These are phyloP conservation scores for Sphenostylis stenocarpa DNA, from an alignment of 306 rosid species.

Conservation along the genomic window DNA sequence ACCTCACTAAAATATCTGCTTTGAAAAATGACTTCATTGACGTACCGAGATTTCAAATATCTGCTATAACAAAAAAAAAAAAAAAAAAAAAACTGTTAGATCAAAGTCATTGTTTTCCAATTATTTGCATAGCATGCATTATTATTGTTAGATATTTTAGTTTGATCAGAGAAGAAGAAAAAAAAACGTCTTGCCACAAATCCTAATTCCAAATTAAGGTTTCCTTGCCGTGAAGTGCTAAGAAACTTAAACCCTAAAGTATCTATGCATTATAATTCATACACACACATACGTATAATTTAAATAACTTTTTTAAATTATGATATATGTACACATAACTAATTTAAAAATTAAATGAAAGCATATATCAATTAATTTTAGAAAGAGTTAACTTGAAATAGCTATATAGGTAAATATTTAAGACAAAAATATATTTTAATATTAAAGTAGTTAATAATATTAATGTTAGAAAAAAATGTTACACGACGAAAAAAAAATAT, in stretches of 20 bases:
- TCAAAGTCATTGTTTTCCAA: background rate
- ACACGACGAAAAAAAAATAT: no score
- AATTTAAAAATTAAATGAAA: background rate
- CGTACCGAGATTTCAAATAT: background rate
- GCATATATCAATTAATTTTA: no score
- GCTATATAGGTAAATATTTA: no score
- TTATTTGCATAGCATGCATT: background rate
- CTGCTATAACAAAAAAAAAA: no score
- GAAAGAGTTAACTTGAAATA: no score
- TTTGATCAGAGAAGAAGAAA: background rate
- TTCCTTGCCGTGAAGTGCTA: background rate
- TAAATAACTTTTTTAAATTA: background rate
- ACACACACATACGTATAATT: background rate
- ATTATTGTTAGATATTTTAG: background rate
- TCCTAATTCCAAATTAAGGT: background rate
- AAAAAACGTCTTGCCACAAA: background rate
- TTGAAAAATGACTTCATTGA: background rate
- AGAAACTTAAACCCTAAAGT: background rate
- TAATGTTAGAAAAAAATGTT: no score
- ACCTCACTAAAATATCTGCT: no score
- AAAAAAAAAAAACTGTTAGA: background rate
- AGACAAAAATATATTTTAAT: no score
- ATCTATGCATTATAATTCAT: background rate
- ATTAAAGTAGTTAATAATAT: no score
- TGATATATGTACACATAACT: no score